Evolutionary conservation across 768 basidiomycete species (phyloP), one percentile per base, ranked within the genome.

Genomic region (Lanmaoa pseudosensibilis): DNA sequence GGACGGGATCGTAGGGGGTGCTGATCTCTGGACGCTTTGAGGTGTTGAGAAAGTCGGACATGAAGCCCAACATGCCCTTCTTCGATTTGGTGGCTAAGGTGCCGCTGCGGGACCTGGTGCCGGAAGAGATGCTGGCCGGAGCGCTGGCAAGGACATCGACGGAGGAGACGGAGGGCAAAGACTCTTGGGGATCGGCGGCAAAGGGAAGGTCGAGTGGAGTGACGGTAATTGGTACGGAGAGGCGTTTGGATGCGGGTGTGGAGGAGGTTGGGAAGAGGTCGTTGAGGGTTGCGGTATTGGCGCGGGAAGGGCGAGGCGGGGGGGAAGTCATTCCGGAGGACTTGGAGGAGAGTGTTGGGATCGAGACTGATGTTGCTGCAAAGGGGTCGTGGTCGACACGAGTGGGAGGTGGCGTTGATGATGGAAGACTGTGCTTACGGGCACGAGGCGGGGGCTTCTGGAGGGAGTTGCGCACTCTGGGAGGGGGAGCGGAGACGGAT

Each of bases 1-100:
- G 96, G 38, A 98, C 96, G 33, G 97, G 97, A 74, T 99, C 97
- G 71, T 96, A 98, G 0, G 97, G 97, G 0, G 94, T 95, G 70
- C 92, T 94, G 78, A 99, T 98, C 74, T 96, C 94, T 15, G 83
- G 85, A 13, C 88, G 83, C 65, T 90, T 92, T 38, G 82, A 81
- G 54, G 83, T 78, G 68, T 82, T 86, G 73, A 92, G 86, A 64
- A 93, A 86, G 68, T 91, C 86, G 39, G 88, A 81, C 66, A 92
- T 80, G 71, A 80, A 79, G 32, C 74, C 76, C 23, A 81, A 65
- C 69, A 91, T 83, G 59, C 88, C 84, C 74, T 87, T 88, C 70
- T 81, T 81, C 16, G 77, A 73, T 57, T 80, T 80, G 21, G 68
- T 66, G 3, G 64, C 64, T 43, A 75, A 55, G 33, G 80, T 80